phyloP scores from a whole-genome alignment of 805 yeast genomes.

The Nakazawaea ishiwadae region DNA sequence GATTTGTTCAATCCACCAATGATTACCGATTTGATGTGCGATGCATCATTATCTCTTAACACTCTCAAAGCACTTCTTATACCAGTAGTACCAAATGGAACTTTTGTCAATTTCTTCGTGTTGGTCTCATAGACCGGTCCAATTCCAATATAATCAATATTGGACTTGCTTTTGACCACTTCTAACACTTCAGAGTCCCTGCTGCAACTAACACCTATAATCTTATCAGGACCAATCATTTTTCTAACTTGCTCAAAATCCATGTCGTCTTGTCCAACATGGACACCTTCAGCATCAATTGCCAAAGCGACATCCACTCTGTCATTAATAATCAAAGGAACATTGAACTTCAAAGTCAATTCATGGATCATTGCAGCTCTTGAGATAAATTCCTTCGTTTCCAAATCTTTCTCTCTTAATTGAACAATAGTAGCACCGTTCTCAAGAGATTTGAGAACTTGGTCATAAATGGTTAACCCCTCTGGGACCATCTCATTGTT shows the following conservation, averaged over 20 bases:
- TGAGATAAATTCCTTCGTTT: slow-evolving; percentile 61
- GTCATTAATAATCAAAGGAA: slow-evolving; percentile 84
- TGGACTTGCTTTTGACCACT: slow-evolving; percentile 39
- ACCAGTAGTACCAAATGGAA: slow-evolving; percentile 70
- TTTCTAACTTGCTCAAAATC: slow-evolving; percentile 50
- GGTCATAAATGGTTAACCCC: slow-evolving; percentile 48
- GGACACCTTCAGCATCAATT: slow-evolving; percentile 85
- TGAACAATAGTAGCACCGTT: slow-evolving; percentile 82
- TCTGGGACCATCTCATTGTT: slow-evolving; percentile 72
- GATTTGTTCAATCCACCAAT: slow-evolving; percentile 74
- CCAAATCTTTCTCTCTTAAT: slow-evolving; percentile 71
- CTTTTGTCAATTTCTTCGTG: slow-evolving; percentile 56
- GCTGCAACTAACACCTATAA: slow-evolving; percentile 76
- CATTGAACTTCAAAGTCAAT: slow-evolving; percentile 50
- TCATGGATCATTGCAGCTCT: slow-evolving; percentile 58
- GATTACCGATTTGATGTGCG: slow-evolving; percentile 56
- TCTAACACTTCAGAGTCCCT: slow-evolving; percentile 47
- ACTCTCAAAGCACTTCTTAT: slow-evolving; percentile 47
- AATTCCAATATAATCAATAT: slow-evolving; percentile 78
- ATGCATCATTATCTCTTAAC: slow-evolving; percentile 29
- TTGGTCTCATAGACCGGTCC: slow-evolving; percentile 73
- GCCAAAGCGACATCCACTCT: slow-evolving; percentile 88
- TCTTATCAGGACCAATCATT: slow-evolving; percentile 67
- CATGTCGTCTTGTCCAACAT: slow-evolving; percentile 92
- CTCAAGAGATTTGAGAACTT: slow-evolving; percentile 56